Percentiles rank a stretch among this genome's conserved stretches.
These are phyloP conservation scores for Nemania sp. DNA, from an alignment of 2,329 filamentous ascomycete species.

Conservation along the genomic window DNA sequence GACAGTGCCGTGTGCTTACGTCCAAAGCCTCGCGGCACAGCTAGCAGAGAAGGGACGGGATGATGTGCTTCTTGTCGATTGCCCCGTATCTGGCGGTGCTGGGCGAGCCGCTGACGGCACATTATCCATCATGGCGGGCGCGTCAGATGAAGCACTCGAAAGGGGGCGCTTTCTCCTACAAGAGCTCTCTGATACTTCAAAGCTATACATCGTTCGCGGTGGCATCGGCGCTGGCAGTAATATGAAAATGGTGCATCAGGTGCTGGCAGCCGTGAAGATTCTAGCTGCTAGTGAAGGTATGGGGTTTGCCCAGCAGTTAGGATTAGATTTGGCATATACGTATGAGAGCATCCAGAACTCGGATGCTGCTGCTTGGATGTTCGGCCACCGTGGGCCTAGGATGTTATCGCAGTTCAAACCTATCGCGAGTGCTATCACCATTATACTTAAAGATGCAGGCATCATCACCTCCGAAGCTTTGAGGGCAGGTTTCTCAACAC, in stretches of 20 bases:
- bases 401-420: constrained; percentile 67
- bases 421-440: constrained; percentile 68
- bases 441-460: constrained; percentile 70
- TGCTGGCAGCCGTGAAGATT: constrained; percentile 73
- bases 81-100: constrained; percentile 78
- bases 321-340: constrained; percentile 60
- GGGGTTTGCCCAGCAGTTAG: constrained; percentile 68
- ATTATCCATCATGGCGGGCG: constrained; percentile 80
- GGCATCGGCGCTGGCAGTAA: constrained; percentile 71
- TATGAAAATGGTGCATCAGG: constrained; percentile 74
- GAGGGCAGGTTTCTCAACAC: constrained; percentile 67
- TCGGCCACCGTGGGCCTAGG: constrained; percentile 68
- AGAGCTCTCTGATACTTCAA: constrained; percentile 70
- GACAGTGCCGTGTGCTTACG: constrained; percentile 76
- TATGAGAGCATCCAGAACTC: constrained; percentile 59
- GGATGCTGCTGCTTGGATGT: constrained; percentile 70
- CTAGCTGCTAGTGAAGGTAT: constrained; percentile 70
- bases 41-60: constrained; percentile 66
- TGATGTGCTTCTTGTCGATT: constrained; percentile 77
- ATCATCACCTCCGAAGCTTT: constrained; percentile 77
- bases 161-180: constrained; percentile 70
- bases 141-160: constrained; percentile 65
- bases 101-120: constrained; percentile 77
- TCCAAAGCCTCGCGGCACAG: constrained; percentile 68
- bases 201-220: constrained; percentile 72